A percentile compares a stretch with the other conserved stretches of the same genome.
Conservation (phyloP, 257 asterid genomes). For the Fraxinus cuspidata region DNA sequence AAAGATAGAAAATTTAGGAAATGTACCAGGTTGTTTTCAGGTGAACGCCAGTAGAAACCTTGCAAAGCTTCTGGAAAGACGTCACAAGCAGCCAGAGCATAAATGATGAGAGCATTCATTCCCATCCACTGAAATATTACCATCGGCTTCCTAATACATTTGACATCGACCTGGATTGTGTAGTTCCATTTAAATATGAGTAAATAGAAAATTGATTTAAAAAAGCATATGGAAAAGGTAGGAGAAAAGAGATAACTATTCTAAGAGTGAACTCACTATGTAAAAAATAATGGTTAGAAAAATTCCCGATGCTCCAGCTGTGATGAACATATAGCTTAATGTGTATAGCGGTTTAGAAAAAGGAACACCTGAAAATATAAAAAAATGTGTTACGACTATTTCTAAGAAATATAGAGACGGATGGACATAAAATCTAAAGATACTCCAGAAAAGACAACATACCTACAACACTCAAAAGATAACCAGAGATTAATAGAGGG, state of each 20-base stretch:
- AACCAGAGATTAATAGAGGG: conserved; percentile 59
- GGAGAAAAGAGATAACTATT: neutral
- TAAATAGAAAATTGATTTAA: neutral
- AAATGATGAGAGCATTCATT: conserved; percentile 81
- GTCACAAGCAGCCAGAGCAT: conserved; percentile 90
- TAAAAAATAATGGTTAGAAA: conserved; percentile 56
- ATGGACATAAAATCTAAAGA: conserved; percentile 14
- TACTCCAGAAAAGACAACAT: conserved; percentile 14
- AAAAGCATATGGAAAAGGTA: neutral
- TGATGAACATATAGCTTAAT: conserved; percentile 74
- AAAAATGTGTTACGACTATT: conserved; percentile 10
- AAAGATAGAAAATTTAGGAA: conserved; percentile 18
- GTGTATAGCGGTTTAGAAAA: conserved; percentile 83
- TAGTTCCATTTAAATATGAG: conserved; percentile 16
- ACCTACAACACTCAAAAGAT: conserved; percentile 54
- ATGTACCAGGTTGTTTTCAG: conserved; percentile 79
- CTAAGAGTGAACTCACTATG: conserved; percentile 53
- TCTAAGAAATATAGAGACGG: conserved; percentile 6
- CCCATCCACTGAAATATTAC: conserved; percentile 92
- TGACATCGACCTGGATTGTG: conserved; percentile 66
- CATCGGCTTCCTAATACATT: conserved; percentile 59
- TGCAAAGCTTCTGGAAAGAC: conserved; percentile 79
- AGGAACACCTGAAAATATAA: conserved; percentile 64
- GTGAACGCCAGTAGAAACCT: conserved; percentile 85
- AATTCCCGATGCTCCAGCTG: conserved; percentile 83